A percentile compares a stretch with the other conserved stretches of the same genome.
phyloP scores from a whole-genome alignment of 2,329 filamentous ascomycete genomes.

The Torrubiellomyces zombiae region DNA sequence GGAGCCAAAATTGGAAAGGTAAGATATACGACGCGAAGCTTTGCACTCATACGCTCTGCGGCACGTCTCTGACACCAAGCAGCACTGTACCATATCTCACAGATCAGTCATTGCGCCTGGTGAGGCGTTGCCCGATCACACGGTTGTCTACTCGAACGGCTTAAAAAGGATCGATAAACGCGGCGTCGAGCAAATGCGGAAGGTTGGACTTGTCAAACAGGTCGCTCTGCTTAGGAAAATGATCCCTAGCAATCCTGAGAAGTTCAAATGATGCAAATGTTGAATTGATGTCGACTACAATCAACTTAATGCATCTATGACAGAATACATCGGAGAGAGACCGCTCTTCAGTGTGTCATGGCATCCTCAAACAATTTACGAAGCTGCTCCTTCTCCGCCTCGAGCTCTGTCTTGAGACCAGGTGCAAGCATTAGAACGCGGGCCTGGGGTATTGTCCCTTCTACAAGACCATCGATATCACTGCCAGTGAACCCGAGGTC shows the following conservation, averaged over 20 bases:
- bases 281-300: too few relatives aligned
- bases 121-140: slow-evolving; percentile 45
- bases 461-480: slow-evolving; percentile 70
- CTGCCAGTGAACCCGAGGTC: slow-evolving; percentile 60
- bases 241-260: slow-evolving; percentile 45
- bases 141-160: slow-evolving; percentile 52
- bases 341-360: slow-evolving; percentile 21
- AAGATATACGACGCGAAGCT: slow-evolving; percentile 7
- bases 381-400: slow-evolving; percentile 56
- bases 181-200: slow-evolving; percentile 43
- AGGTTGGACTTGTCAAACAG: slow-evolving; percentile 48
- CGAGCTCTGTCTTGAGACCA: slow-evolving; percentile 52
- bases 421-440: slow-evolving; percentile 86
- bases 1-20: slow-evolving; percentile 49
- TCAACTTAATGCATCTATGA: too few relatives aligned
- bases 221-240: slow-evolving; percentile 50
- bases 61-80: slow-evolving; percentile 6
- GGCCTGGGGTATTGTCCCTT: slow-evolving; percentile 85
- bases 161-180: slow-evolving; percentile 39
- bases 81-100: slow-evolving; percentile 57
- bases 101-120: slow-evolving; percentile 41
- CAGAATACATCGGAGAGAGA: too few relatives aligned
- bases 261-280: slow-evolving; percentile 25
- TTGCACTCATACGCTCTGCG: not conserved
- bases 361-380: slow-evolving; percentile 49